phyloP scores from a whole-genome alignment of 2,329 filamentous ascomycete genomes.

The Trichophyton simii region DNA sequence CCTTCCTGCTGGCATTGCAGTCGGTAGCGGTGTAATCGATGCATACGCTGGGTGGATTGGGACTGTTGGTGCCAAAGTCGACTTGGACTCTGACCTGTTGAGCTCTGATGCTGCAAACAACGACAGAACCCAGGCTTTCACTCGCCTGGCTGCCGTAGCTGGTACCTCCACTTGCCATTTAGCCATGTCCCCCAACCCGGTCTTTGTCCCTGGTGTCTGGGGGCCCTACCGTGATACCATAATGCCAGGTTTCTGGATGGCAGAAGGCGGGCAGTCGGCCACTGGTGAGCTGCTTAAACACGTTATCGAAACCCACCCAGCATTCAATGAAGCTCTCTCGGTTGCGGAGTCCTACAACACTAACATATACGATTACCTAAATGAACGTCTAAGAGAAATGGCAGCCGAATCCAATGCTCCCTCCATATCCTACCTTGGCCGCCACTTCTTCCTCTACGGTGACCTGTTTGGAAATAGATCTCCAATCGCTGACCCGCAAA shows the following conservation, averaged over 20 bases:
- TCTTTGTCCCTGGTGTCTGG: conserved; percentile 95
- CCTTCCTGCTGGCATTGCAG: conserved; percentile 72
- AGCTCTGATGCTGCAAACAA: conserved; percentile 59
- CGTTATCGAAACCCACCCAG: conserved; percentile 88
- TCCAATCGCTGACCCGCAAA: conserved; percentile 80
- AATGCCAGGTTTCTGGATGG: conserved; percentile 87
- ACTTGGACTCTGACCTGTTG: conserved; percentile 55
- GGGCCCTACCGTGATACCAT: conserved; percentile 92
- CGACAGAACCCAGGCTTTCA: conserved; percentile 85
- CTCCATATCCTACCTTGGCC: conserved; percentile 68
- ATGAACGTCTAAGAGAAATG: conserved; percentile 70
- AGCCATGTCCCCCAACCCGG: conserved; percentile 82
- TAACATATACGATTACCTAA: conserved; percentile 92
- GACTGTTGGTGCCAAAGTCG: conserved; percentile 92
- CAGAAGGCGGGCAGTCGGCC: conserved; percentile 90
- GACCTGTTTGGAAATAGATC: conserved; percentile 95
- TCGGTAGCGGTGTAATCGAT: conserved; percentile 94
- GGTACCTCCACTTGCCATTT: conserved; percentile 96
- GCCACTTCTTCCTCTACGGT: conserved; percentile 97
- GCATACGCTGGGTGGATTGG: conserved; percentile 98
- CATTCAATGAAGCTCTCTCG: conserved; percentile 66
- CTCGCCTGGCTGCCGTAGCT: conserved; percentile 81
- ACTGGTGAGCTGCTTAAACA: conserved; percentile 91
- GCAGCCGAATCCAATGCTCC: conserved; percentile 57
- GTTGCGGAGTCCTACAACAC: conserved; percentile 69